A percentile compares a stretch with the other conserved stretches of the same genome.
Conservation (phyloP, 768 basidiomycete species). For the Ramaria rubella region DNA sequence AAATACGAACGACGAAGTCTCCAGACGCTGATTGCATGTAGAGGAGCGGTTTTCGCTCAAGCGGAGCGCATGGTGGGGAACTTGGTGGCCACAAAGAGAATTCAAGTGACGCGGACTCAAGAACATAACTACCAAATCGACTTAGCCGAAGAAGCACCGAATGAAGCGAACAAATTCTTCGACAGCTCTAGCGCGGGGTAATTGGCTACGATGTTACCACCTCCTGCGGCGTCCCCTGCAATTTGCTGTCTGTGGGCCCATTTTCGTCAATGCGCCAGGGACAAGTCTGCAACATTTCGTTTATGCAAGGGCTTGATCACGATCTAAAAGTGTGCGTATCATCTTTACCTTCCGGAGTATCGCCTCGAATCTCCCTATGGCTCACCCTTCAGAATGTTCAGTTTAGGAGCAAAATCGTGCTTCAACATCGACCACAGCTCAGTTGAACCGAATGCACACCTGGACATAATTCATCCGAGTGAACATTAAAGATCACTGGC, state of each 20-base stretch:
- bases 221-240: neutral
- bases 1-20: neutral
- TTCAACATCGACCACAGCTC: neutral
- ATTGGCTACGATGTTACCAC: neutral
- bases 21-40: conserved; percentile 6
- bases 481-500: neutral
- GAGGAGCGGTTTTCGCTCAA: neutral
- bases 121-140: conserved; percentile 5
- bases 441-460: neutral
- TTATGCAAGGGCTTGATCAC: neutral
- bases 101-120: neutral
- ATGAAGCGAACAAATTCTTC: neutral
- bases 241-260: neutral
- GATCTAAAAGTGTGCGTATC: neutral
- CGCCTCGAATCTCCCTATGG: conserved; percentile 7
- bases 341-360: conserved; percentile 3
- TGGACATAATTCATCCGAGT: neutral
- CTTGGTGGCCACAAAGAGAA: neutral
- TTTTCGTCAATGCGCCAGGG: neutral
- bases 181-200: conserved; percentile 9
- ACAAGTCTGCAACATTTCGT: neutral
- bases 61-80: conserved; percentile 2
- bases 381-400: neutral
- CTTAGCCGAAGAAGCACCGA: conserved; percentile 12
- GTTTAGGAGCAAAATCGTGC: neutral